Evolutionary conservation across 1,139 yeast species (phyloP).

Genomic region (Spencermartinsiella ligniputridi): DNA sequence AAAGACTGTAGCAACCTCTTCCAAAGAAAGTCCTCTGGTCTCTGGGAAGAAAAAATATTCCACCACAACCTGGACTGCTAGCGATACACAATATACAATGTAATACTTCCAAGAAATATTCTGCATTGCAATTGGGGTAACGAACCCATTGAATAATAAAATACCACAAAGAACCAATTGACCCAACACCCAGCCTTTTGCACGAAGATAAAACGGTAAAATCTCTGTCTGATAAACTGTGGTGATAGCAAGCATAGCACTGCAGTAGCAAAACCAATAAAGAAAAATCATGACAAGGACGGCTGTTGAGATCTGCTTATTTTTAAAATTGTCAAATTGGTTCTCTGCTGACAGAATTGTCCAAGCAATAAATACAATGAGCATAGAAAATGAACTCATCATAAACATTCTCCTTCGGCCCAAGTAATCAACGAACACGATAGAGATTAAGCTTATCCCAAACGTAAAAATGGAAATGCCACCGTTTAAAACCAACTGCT

Average conservation of each 20-base stretch:
- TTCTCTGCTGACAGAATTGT: conserved; percentile 19
- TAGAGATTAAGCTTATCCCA: conserved; percentile 10
- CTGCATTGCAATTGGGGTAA: conserved; percentile 38
- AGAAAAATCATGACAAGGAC: conserved; percentile 13
- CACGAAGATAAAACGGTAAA: conserved; percentile 52
- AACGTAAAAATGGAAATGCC: conserved; percentile 15
- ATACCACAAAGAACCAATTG: conserved; percentile 40
- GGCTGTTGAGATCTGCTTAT: conserved; percentile 5
- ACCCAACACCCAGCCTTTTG: conserved; percentile 48
- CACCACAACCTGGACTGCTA: conserved; percentile 27
- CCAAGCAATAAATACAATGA: conserved; percentile 21
- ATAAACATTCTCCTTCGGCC: conserved; percentile 36
- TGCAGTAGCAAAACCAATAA: conserved; percentile 5
- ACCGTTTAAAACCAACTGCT: conserved; percentile 38
- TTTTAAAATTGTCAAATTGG: conserved; percentile 12
- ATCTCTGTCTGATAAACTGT: conserved; percentile 49
- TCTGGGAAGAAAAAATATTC: conserved; percentile 87
- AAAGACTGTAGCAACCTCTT: conserved; percentile 51
- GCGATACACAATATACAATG: conserved; percentile 27
- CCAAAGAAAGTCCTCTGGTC: conserved; percentile 81
- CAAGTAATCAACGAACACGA: conserved; percentile 13
- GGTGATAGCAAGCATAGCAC: conserved; percentile 5
- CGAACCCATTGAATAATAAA: conserved; percentile 37
- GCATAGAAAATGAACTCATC: conserved; percentile 15
- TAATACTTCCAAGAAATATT: conserved; percentile 35